A percentile compares a stretch with the other conserved stretches of the same genome.
Conservation (phyloP, 2,329 filamentous ascomycete species). For the Xylariaceae sp. region DNA sequence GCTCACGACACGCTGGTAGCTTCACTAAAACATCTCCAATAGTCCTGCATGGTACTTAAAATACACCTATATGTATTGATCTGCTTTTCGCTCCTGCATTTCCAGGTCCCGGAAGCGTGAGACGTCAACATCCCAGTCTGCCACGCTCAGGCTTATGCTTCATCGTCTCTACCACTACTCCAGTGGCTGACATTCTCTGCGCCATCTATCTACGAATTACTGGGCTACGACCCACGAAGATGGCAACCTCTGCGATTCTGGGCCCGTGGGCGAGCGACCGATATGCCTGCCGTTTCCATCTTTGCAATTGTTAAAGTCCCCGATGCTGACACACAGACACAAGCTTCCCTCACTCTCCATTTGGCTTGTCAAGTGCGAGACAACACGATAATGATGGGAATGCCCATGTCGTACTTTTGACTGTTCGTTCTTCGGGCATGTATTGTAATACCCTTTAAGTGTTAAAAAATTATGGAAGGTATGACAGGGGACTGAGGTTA, state of each 20-base stretch:
- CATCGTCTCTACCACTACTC: not conserved
- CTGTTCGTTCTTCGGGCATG: constrained; percentile 7
- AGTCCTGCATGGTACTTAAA: constrained; percentile 20
- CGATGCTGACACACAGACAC: constrained; percentile 13
- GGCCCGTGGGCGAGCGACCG: too few species aligned
- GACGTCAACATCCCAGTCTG: constrained; percentile 19
- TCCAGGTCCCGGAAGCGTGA: constrained; percentile 24
- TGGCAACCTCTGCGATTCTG: too few species aligned
- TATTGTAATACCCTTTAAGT: too few species aligned
- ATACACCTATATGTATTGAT: constrained; percentile 15
- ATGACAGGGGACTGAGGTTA: too few species aligned
- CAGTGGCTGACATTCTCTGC: constrained; percentile 14
- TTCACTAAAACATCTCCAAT: too few species aligned
- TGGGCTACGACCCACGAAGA: too few species aligned
- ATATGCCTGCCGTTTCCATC: constrained; percentile 12
- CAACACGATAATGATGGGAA: too few species aligned
- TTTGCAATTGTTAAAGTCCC: constrained; percentile 7
- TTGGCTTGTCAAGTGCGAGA: constrained; percentile 8
- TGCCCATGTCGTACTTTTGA: constrained; percentile 11
- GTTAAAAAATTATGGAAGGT: too few species aligned
- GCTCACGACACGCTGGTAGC: too few species aligned
- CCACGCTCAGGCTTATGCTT: constrained; percentile 9
- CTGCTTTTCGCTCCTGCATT: constrained; percentile 20
- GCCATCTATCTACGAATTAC: too few species aligned
- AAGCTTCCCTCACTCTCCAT: too few species aligned